Evolutionary conservation across 345 rosid species (phyloP), one percentile per base, ranked within the genome.

Genomic region (Boechera retrofracta): DNA sequence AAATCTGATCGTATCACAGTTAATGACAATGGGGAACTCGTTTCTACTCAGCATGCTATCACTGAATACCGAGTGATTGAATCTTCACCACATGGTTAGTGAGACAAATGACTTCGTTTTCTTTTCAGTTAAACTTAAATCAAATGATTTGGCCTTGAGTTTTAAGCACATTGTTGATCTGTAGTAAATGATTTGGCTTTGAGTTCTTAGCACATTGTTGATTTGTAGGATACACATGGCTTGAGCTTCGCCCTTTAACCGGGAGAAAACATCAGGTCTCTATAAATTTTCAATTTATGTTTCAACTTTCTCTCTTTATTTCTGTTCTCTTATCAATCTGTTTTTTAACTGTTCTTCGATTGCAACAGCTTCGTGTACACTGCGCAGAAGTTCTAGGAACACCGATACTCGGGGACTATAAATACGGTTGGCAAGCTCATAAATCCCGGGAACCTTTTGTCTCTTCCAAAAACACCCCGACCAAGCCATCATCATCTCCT

Each of bases 221-320:
- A 36, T 28, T 35, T 89, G 80, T 82, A 95, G 98, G 98, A 76
- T 90, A 81, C 81, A 77, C 99, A 45, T 92, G 98, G 99, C 83
- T 95, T 66, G 96, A 92, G 82, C 82, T 90, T 71, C 82, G 88
- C 0, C 99, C 99, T 21, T 86, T 90, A 78, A 92, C 99, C 55
- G 98, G 97, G 28, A 86, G 99, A 84, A 95, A 95, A 77, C 99
- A 95, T 83, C 98, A 90, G 96, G 98, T 89, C 81, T 55, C 71
- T 52, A 60, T 21, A 51, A 13, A 31, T 72, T 33, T 42, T 49
- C 69, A 60, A 15, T 59, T 59, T 21, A 35, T 45, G 18, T 29
- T 51, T 65, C 53, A 41, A 67, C 44, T 62, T 39, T 53, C 52
- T 0, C 75, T 38, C 72, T 61, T 9, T 18, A 5, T 18, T 69